Evolutionary conservation across 148 eudicot species (phyloP).

Genomic region (Rhododendron griersonianum): DNA sequence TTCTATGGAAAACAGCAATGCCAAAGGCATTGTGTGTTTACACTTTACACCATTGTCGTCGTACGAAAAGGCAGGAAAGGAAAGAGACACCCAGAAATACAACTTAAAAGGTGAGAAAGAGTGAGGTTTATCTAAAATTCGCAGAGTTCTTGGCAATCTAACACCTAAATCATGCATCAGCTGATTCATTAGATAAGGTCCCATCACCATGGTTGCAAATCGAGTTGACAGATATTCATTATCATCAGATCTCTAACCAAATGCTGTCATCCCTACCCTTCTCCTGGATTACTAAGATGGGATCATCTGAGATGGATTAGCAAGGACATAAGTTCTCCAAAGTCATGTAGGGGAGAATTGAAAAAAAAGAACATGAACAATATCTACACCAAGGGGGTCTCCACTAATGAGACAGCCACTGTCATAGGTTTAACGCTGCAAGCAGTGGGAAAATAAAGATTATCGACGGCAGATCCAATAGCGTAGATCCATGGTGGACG

Average conservation of each 20-base stretch:
- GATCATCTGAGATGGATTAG: neutral
- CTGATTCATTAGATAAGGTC: neutral
- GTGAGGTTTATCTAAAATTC: neutral
- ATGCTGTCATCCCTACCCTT: neutral
- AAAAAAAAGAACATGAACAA: neutral
- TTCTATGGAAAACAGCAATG: neutral
- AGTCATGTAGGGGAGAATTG: neutral
- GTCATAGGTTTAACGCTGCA: neutral
- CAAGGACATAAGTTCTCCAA: neutral
- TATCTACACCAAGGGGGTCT: neutral
- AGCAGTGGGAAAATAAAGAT: neutral
- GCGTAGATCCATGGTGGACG: neutral
- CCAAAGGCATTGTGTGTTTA: neutral
- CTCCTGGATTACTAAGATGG: neutral
- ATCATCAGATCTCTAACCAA: neutral
- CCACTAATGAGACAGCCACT: neutral
- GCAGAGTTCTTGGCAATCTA: neutral
- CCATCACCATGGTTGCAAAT: neutral
- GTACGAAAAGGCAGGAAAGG: neutral
- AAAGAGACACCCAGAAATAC: neutral
- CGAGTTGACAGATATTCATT: neutral
- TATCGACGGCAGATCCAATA: neutral
- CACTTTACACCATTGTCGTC: neutral
- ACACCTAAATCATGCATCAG: neutral
- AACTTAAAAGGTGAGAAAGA: neutral